These are phyloP conservation scores for Candida albicans DNA, from an alignment of 1,139 yeast genomes.

Conservation along the genomic window DNA sequence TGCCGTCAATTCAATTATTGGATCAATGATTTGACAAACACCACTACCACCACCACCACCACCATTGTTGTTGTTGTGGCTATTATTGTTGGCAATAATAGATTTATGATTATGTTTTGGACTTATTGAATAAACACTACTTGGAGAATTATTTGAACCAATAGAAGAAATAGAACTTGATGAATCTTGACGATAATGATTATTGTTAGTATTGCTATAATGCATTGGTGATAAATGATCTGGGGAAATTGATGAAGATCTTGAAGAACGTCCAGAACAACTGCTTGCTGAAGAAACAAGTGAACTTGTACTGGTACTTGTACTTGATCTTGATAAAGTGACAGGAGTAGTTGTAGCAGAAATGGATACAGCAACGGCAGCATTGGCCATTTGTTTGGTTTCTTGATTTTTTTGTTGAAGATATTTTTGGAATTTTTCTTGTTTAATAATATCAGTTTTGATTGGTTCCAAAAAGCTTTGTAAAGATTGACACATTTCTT, in stretches of 20 bases:
- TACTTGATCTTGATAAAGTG: not conserved
- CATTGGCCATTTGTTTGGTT: conserved; percentile 8
- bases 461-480: conserved; percentile 62
- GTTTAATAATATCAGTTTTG: conserved; percentile 52
- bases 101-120: conserved; percentile 6
- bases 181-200: conserved; percentile 33
- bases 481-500: conserved; percentile 52
- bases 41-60: conserved; percentile 18
- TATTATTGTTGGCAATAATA: conserved; percentile 12
- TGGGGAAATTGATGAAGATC: conserved; percentile 8
- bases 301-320: conserved; percentile 2
- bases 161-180: conserved; percentile 25
- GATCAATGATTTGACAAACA: conserved; percentile 21
- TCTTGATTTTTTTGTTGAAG: conserved; percentile 17
- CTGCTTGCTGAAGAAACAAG: not conserved
- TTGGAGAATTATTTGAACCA: conserved; percentile 14
- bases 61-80: not conserved
- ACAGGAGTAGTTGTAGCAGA: not conserved
- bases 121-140: conserved; percentile 6
- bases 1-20: conserved; percentile 44
- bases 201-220: conserved; percentile 4
- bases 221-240: not conserved
- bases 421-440: conserved; percentile 38
- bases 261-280: not conserved
- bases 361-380: not conserved